A percentile compares a stretch with the other conserved stretches of the same genome.
Conservation (phyloP, 495 filamentous ascomycete genomes). For the Aspergillus taichungensis region DNA sequence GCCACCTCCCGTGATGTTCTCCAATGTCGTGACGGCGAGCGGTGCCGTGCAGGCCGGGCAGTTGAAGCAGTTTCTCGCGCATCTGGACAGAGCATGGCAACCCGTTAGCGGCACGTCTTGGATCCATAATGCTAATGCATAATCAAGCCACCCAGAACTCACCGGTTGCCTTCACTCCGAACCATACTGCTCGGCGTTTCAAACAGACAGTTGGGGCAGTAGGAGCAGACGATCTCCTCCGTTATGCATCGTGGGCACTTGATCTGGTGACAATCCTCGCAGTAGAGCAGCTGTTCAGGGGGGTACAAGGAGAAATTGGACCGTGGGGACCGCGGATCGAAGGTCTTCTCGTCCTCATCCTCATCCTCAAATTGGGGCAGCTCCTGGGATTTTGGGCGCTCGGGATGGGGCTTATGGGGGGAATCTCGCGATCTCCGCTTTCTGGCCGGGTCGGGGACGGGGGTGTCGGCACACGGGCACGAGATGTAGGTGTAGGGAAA, state of each 20-base stretch:
- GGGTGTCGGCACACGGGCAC: conserved; percentile 73
- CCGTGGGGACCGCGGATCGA: conserved; percentile 75
- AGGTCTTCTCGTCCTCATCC: conserved; percentile 68
- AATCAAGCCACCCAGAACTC: conserved; percentile 20
- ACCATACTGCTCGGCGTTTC: conserved; percentile 87
- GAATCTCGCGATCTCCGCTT: conserved; percentile 32
- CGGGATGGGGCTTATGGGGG: conserved; percentile 31
- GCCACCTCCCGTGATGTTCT: conserved; percentile 34
- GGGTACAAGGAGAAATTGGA: conserved; percentile 87
- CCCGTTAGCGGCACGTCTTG: neutral
- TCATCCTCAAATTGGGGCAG: conserved; percentile 30
- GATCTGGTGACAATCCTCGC: conserved; percentile 93
- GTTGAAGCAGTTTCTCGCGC: conserved; percentile 88
- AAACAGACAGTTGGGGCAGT: conserved; percentile 92
- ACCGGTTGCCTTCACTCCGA: conserved; percentile 89
- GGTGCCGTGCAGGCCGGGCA: conserved; percentile 85
- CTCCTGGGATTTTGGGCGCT: conserved; percentile 16
- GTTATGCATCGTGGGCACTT: conserved; percentile 84
- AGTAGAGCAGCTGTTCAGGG: conserved; percentile 89
- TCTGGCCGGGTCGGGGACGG: conserved; percentile 31
- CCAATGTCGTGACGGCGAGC: conserved; percentile 60
- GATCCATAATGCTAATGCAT: neutral
- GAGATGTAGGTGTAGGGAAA: conserved; percentile 89
- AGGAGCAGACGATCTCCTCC: conserved; percentile 90
- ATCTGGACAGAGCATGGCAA: conserved; percentile 45